phyloP scores from a whole-genome alignment of 225 moss, liverwort and hornwort genomes.

The Lunularia cruciata region DNA sequence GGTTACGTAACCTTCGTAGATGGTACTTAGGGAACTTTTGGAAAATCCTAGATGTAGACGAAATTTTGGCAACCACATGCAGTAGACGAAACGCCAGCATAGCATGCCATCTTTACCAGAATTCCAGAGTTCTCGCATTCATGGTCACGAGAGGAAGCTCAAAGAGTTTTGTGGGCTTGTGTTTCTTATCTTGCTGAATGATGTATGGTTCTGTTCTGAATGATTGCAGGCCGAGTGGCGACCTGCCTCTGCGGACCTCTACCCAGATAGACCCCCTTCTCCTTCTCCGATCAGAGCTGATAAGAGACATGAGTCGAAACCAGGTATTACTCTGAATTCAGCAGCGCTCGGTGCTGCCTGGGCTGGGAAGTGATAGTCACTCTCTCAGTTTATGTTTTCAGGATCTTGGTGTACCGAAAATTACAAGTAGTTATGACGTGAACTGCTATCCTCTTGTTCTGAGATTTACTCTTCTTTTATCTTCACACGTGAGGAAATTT shows the following conservation, averaged over 20 bases:
- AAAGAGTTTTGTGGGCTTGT: no score
- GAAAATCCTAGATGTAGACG: no score
- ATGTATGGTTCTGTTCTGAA: not conserved
- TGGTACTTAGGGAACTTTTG: no score
- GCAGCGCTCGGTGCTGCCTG: not conserved
- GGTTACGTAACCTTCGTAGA: no score
- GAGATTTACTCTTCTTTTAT: no score
- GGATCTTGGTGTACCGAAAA: no score
- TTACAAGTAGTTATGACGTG: no score
- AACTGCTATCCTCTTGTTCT: no score
- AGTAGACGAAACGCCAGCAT: not conserved
- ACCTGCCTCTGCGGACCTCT: constrained; percentile 62
- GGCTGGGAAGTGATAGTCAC: not conserved
- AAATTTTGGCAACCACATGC: no score
- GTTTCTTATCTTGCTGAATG: not conserved
- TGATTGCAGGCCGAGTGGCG: constrained; percentile 69
- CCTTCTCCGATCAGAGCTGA: constrained; percentile 52
- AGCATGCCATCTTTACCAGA: not conserved
- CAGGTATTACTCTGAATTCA: constrained; percentile 20
- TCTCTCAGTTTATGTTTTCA: no score
- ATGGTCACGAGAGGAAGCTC: not conserved
- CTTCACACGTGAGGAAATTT: no score
- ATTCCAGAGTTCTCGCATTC: not conserved
- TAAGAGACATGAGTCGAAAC: constrained; percentile 56
- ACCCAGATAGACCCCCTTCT: constrained; percentile 71